Evolutionary conservation across 129 eudicot species (phyloP), one percentile per base, ranked within the genome.

Genomic region (Gnaphalium uliginosum): DNA sequence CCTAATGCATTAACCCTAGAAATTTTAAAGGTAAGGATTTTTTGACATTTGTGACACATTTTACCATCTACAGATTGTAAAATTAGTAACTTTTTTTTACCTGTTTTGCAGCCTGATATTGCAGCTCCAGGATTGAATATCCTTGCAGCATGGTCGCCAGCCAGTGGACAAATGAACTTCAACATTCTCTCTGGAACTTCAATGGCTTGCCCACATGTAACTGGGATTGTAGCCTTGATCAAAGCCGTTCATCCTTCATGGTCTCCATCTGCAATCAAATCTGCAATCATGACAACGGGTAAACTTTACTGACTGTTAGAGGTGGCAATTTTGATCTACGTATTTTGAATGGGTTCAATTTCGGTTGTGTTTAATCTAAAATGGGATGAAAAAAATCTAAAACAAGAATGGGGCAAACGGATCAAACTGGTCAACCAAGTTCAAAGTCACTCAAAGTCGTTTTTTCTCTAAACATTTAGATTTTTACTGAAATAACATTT

Each of bases 251-350:
- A 93, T 87, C 90, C 92, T n/a, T 81, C 88, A 33, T 93, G 98
- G 96, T 86, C 96, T 18, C 96, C 96, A 17, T 88, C 98, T 4
- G 92, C 96, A 1, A 90, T 93, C 76, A 93, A 93, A 83, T 93
- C 98, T 30, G 96, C 98, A 30, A 83, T 93, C 69, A 90, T 93
- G 96, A 88, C 98, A 29, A 90, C 96, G 0, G 98, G 98, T 93
- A 79, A 80, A 56, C n/a, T 69, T 79, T 64, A 39, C 39, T 30
- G 69, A 64, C 39, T 17, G 21, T n/a, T 64, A 30, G 22, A 14
- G 69, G 69, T 15, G 69, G 41, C 13, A 51, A 71, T 53, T 27
- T 71, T 19, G 7, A 46, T 69, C 33, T 17, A 48, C 50, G 29
- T 26, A 64, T 15, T 64, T 64, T 64, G 18, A 4, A 15, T 30